Conservation (phyloP, 1,284 basidiomycete species). For the Ceratobasidium sp. region DNA sequence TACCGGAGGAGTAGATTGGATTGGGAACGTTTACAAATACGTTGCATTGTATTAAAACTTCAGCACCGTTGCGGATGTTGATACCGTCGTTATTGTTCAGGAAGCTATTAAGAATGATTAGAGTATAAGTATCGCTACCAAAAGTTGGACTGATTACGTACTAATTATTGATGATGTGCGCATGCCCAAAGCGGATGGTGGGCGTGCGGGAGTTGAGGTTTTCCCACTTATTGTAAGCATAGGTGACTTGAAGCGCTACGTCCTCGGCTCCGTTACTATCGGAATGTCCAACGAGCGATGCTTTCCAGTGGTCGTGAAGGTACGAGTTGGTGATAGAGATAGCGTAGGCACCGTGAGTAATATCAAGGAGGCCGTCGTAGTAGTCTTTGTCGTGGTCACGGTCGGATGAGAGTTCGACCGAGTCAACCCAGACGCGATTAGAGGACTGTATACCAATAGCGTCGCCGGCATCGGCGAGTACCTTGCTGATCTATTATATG, state of each 20-base stretch:
- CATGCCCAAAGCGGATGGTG: constrained; percentile 52
- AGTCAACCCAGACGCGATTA: constrained; percentile 39
- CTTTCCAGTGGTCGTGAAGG: constrained; percentile 43
- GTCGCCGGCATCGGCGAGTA: constrained; percentile 36
- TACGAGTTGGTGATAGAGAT: constrained; percentile 28
- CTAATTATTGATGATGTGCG: constrained; percentile 26
- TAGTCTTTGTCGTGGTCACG: constrained; percentile 41
- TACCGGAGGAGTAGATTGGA: background rate
- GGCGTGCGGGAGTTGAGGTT: constrained; percentile 48
- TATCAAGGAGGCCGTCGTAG: constrained; percentile 43
- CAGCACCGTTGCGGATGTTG: background rate
- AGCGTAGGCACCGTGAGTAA: constrained; percentile 31
- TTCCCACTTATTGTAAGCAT: constrained; percentile 40
- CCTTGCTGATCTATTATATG: background rate
- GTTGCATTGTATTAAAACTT: constrained; percentile 57
- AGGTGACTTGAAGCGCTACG: constrained; percentile 35
- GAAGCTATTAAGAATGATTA: background rate
- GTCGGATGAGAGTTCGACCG: constrained; percentile 46
- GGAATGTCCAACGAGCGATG: constrained; percentile 39
- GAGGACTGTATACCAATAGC: constrained; percentile 36
- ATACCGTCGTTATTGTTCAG: constrained; percentile 2
- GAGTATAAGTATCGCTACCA: no score
- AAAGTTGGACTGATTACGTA: background rate
- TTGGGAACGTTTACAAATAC: constrained; percentile 50
- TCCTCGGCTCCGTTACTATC: constrained; percentile 42